Evolutionary conservation across 2,329 filamentous ascomycete species (phyloP), one percentile per base, ranked within the genome.

Genomic region (Botrytis squamosa): DNA sequence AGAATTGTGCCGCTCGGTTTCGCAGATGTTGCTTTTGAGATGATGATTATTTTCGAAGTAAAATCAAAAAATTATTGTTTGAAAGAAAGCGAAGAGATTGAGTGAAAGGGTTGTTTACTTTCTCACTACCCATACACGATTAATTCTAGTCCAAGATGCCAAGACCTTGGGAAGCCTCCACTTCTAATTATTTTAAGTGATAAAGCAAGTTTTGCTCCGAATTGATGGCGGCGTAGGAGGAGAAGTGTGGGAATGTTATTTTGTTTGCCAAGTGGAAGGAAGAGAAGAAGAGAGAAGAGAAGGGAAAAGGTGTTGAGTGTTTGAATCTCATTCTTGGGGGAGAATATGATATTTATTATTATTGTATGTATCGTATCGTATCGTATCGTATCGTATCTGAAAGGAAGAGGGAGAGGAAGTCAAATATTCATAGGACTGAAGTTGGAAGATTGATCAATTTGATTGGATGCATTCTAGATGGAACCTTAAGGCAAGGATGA

Each of bases 151-250:
- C 66, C 66, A 36, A 70, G 36, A 52, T 57, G 60, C 60, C 70
- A 71, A 71, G 59, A 66, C 33, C 60, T 71, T 66, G 44, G 42
- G 62, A 46, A 57, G 46, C 60, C 46, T 68, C 65, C 65, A 68
- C 65, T 68, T 68, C 65, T 68, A 40, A 33, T 29, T 22, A 33
- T 52, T 55, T 20, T 52, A 20, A 52, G 64, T 52, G 64, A 67
- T 40, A 40, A 52, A 66, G 64, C 64, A 52, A 67, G 64, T 67
- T 67, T 67, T 44, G 25, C 40, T 67, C 29, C 16, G 60, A 25
- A n/a, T n/a, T 16, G 60, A 63, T 42, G 36, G 60, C 52, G 36
- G 25, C 22, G 22, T 8, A 10, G 7, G 12, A 63, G 38, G 38
- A 42, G 25, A 40, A 40, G 14, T 18, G n/a, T 29, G 52, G n/a